Base-by-base conservation (phyloP, 2,329 filamentous ascomycete species). In the Ceratocystis papillata region DNA sequence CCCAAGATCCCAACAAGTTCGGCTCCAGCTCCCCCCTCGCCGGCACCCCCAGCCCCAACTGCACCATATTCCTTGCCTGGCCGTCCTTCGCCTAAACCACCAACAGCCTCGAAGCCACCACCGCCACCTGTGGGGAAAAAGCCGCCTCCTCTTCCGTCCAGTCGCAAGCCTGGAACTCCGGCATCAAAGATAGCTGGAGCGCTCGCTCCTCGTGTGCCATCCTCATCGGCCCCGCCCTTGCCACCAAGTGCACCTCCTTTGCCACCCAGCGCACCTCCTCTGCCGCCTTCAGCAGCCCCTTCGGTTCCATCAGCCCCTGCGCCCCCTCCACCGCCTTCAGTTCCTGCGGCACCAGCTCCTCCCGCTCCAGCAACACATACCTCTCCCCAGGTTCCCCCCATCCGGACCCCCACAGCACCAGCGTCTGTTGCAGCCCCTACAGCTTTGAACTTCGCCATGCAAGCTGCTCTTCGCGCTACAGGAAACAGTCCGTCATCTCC, bases 121-220 rank as follows among this genome's bases (percentile, higher is more conserved):
- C 90, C 90, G 37, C 89, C 89, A 12, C 87, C 87, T 5, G 81
- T 89, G 71, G 88, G 87, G 68, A 91, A 90, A 79, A 91, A 91
- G 72, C 83, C 83, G 45, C 84, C 85, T 30, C 83, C 84, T 53
- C 80, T 82, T 63, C 85, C 84, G 5, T 61, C 64, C 45, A 64
- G 63, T 55, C 67, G 64, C 37, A 64, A 80, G 78, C 67, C 83
- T 80, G 65, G 78, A 86, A 71, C 82, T 83, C 12, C 83, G 80
- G 1, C 70, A 73, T 69, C 74, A 69, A 67, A 76, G 72, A 61
- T 74, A 67, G 68, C 74, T 72, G 67, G 75, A 71, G 41, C 75
- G 74, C 65, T 76, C 74, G 53, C 70, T 72, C 75, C 73, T 28
- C 74, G 74, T 15, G 73, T 73, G 41, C 76, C 77, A 67, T 69